Base-by-base conservation (phyloP, 2,329 filamentous ascomycete species). In the Cordyceps javanica region DNA sequence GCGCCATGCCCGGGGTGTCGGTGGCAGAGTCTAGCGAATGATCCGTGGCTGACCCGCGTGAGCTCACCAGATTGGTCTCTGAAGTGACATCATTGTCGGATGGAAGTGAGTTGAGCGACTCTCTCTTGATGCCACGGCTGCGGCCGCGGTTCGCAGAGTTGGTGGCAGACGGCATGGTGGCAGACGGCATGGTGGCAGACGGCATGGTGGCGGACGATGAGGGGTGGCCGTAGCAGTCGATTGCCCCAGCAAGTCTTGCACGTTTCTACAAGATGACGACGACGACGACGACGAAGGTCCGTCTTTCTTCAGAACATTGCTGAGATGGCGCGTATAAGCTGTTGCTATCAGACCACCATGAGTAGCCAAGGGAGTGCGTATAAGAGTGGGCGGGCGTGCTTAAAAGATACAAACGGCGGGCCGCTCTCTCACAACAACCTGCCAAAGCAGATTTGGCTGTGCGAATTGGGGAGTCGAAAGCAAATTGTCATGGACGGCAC, bases 31-130 rank as follows among this genome's bases (percentile, higher is more conserved):
- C 42, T 4, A 58, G 49, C 39, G 55, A 58, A 51, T 57, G 19
- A 28, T 30, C 41, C 3, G 48, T 50, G 7, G 8, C 10, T 13
- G 54, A 13, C 3, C 13, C 45, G 13, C 26, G 44, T 9, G 36
- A 26, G 36, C 26, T 49, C 34, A 42, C 42, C 21, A 23, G 54
- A 36, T 48, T 49, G 23, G 45, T 42, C 8, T 52, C 55, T 4
- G 48, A 53, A 8, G 30, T 52, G 21, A 52, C 41, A 11, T 45
- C 55, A 26, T 52, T 53, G 30, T 52, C 48, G 46, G 55, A 53
- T n/a, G 55, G 39, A 23, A 42, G 16, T 46, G 55, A 58, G 39
- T 48, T 58, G 55, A 53, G 55, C 26, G 48, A 38, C 49, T 58
- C 55, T 39, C 36, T 32, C 21, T 57, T 57, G 55, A 57, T 58